Conservation (phyloP, 129 eudicot species). For the Helichrysum umbraculigerum region DNA sequence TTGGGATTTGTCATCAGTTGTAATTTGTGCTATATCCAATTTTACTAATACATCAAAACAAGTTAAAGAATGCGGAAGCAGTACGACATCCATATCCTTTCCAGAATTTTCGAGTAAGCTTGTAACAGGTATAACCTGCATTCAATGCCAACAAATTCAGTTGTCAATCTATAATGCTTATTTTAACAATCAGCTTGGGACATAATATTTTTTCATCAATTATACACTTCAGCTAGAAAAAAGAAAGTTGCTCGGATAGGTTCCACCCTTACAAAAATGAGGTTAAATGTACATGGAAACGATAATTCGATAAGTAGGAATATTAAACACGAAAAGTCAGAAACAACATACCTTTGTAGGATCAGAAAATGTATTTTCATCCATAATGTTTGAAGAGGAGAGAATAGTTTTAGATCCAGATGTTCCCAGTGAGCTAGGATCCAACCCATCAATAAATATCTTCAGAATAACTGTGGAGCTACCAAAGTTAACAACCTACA, state of each 20-base stretch:
- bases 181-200: not conserved
- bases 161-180: not conserved
- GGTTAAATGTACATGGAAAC: not conserved
- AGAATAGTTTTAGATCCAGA: slow-evolving; percentile 56
- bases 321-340: not conserved
- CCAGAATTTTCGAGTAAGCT: slow-evolving; percentile 36
- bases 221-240: not conserved
- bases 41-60: slow-evolving; percentile 52
- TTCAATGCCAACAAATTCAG: not conserved
- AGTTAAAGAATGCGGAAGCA: slow-evolving; percentile 62
- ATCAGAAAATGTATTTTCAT: slow-evolving; percentile 67
- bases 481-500: slow-evolving; percentile 83
- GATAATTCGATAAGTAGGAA: not conserved
- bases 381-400: slow-evolving; percentile 56
- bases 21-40: slow-evolving; percentile 28
- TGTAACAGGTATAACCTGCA: slow-evolving; percentile 48
- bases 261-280: not conserved
- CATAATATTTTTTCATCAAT: not conserved
- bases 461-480: slow-evolving; percentile 48
- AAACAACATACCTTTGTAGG: slow-evolving; percentile 61
- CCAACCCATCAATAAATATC: slow-evolving; percentile 57
- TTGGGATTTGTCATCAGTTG: slow-evolving; percentile 20
- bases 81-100: slow-evolving; percentile 42
- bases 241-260: not conserved
- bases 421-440: slow-evolving; percentile 35